Conservation (phyloP, 2,329 filamentous ascomycete genomes). For the Thielaviopsis ethacetica region DNA sequence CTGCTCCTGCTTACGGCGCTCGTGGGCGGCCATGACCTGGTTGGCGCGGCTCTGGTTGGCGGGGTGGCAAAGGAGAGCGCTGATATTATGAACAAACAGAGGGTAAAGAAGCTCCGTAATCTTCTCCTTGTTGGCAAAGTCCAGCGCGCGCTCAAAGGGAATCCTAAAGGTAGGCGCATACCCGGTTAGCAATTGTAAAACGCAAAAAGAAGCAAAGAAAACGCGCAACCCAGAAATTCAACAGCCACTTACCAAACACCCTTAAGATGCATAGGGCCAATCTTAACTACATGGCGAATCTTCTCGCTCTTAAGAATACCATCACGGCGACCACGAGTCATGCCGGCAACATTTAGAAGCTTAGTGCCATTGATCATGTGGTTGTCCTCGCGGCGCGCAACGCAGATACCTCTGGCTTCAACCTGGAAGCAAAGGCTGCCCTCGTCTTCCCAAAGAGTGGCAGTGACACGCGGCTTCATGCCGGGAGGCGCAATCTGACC, state of each 20-base stretch:
- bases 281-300: conserved; percentile 91
- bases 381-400: conserved; percentile 89
- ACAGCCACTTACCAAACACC: conserved; percentile 65
- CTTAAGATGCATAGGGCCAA: conserved; percentile 97
- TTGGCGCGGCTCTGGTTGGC: conserved; percentile 70
- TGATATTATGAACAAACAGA: conserved; percentile 94
- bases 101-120: conserved; percentile 93
- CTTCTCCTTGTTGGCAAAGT: conserved; percentile 99
- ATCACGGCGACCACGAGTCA: conserved; percentile 89
- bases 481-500: conserved; percentile 83
- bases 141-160: conserved; percentile 89
- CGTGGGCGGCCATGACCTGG: conserved; percentile 73
- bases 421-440: conserved; percentile 96
- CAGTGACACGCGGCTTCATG: conserved; percentile 92
- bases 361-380: conserved; percentile 99
- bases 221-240: neutral
- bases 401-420: conserved; percentile 88
- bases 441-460: conserved; percentile 95
- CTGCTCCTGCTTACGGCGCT: conserved; percentile 58
- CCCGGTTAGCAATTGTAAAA: neutral
- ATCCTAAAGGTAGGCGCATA: conserved; percentile 46
- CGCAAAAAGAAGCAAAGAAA: neutral
- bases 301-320: conserved; percentile 98
- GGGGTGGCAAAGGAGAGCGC: conserved; percentile 81
- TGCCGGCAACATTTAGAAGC: conserved; percentile 87